These are phyloP conservation scores for Volvox reticuliferus DNA, from an alignment of 139 green algal genomes.

Conservation along the genomic window DNA sequence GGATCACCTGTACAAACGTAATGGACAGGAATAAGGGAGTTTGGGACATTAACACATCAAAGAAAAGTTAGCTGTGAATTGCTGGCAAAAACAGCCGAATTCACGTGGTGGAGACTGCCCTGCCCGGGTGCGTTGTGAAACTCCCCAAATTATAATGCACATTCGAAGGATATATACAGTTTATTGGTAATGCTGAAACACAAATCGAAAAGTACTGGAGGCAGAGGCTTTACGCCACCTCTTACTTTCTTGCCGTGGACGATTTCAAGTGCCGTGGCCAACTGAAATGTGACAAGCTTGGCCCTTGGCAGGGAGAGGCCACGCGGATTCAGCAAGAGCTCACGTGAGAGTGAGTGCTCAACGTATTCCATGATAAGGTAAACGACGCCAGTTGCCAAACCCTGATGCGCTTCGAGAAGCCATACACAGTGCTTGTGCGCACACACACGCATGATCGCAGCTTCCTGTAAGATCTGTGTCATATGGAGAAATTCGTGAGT, in stretches of 20 bases:
- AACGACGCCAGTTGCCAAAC: neutral
- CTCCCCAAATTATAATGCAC: no score
- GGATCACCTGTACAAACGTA: neutral
- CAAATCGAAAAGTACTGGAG: no score
- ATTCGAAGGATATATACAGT: no score
- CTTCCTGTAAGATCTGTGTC: neutral
- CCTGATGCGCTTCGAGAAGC: constrained; percentile 39
- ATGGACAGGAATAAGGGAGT: no score
- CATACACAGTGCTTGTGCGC: neutral
- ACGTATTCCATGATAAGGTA: constrained; percentile 29
- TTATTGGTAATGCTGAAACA: no score
- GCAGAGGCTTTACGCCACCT: no score
- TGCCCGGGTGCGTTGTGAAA: no score
- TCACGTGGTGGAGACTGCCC: no score
- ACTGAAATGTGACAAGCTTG: constrained; percentile 13
- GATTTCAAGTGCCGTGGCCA: constrained; percentile 4
- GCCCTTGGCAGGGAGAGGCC: neutral
- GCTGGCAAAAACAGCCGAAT: no score
- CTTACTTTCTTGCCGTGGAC: constrained; percentile 15
- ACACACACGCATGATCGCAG: constrained; percentile 13
- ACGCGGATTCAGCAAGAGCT: constrained; percentile 23
- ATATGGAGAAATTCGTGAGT: neutral
- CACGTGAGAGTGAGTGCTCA: constrained; percentile 3
- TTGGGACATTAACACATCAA: no score
- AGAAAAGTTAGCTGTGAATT: no score